Conservation (phyloP, 2,329 filamentous ascomycete genomes). For the Myriosclerotinia duriaeana region DNA sequence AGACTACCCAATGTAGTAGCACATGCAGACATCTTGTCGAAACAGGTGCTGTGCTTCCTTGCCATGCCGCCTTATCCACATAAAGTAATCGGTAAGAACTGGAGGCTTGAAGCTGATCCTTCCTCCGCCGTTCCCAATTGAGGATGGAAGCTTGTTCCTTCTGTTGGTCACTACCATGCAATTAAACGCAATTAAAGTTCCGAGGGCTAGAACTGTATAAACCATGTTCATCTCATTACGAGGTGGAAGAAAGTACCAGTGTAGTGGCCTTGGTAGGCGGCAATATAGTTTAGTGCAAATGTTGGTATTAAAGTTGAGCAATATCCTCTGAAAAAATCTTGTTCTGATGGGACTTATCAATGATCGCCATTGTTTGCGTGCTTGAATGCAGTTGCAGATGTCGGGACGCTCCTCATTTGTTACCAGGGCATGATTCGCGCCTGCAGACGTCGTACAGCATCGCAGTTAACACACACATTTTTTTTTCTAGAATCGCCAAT, state of each 20-base stretch:
- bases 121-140: conserved; percentile 20
- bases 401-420: conserved; percentile 26
- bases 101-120: conserved; percentile 23
- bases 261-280: conserved; percentile 16
- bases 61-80: conserved; percentile 23
- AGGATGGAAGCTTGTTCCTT: conserved; percentile 16
- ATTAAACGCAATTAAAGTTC: conserved; percentile 19
- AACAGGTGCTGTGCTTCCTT: conserved; percentile 23
- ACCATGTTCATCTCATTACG: conserved; percentile 17
- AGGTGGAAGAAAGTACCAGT: conserved; percentile 9
- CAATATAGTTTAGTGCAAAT: conserved; percentile 18
- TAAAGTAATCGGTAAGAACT: conserved; percentile 25
- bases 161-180: conserved; percentile 18
- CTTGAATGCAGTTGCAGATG: conserved; percentile 23
- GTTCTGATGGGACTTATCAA: conserved; percentile 17
- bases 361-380: conserved; percentile 23
- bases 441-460: conserved; percentile 23
- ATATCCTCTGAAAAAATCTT: conserved; percentile 17
- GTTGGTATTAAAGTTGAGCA: conserved; percentile 23
- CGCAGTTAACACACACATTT: conserved; percentile 2
- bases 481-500: conserved; percentile 21
- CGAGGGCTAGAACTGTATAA: conserved; percentile 16
- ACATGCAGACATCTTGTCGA: conserved; percentile 20
- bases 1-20: conserved; percentile 20
- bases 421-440: conserved; percentile 18